A percentile compares a stretch with the other conserved stretches of the same genome.
These are phyloP conservation scores for Austropuccinia psidii DNA, from an alignment of 1,284 basidiomycete species.

Conservation along the genomic window DNA sequence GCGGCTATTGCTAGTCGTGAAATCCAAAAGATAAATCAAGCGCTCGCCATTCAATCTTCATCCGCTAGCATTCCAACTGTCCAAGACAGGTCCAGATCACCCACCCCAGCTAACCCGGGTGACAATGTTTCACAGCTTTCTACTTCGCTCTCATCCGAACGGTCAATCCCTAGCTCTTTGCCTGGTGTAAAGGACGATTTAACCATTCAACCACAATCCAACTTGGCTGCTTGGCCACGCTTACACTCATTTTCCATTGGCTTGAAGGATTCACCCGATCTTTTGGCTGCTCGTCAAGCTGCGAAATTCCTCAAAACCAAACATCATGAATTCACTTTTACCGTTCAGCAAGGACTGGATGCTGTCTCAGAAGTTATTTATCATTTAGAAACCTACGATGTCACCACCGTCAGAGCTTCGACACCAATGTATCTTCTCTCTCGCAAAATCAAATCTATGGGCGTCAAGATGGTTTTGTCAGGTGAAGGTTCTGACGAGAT, in stretches of 20 bases:
- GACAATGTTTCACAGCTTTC: constrained; percentile 41
- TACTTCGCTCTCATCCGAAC: constrained; percentile 20
- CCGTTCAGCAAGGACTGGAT: constrained; percentile 95
- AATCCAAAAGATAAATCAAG: constrained; percentile 80
- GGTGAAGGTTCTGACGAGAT: constrained; percentile 99
- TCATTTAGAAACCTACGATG: constrained; percentile 98
- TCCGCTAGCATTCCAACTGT: background rate
- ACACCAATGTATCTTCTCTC: constrained; percentile 87
- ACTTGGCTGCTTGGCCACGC: constrained; percentile 85
- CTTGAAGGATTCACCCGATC: constrained; percentile 87
- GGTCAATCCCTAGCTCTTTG: constrained; percentile 36
- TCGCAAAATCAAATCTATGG: constrained; percentile 99
- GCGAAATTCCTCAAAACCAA: constrained; percentile 89
- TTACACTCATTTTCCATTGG: constrained; percentile 98
- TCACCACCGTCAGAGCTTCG: constrained; percentile 94
- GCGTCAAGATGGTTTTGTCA: constrained; percentile 98
- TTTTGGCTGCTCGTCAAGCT: constrained; percentile 86
- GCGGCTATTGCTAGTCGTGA: constrained; percentile 94
- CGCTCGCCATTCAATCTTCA: constrained; percentile 54
- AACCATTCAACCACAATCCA: constrained; percentile 51
- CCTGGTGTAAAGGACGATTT: constrained; percentile 47
- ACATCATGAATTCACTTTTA: constrained; percentile 98
- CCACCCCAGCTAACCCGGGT: constrained; percentile 11
- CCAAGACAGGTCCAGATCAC: constrained; percentile 25
- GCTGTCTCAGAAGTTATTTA: constrained; percentile 97